phyloP scores from a whole-genome alignment of 495 filamentous ascomycete species.

The Penicillium cataractarum region DNA sequence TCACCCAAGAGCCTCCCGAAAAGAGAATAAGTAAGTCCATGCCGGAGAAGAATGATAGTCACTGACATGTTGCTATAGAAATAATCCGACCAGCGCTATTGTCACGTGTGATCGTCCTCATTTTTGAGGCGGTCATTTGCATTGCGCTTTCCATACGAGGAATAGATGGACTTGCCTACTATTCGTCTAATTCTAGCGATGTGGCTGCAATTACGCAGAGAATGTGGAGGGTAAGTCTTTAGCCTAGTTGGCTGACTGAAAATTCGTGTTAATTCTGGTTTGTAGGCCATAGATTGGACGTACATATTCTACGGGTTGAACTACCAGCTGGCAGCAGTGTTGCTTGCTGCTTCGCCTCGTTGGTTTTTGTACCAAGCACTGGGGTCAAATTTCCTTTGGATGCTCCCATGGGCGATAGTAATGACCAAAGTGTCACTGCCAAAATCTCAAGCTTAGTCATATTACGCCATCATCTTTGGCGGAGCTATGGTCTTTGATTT shows the following conservation, averaged over 20 bases:
- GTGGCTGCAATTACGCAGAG: constrained; percentile 64
- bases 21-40: constrained; percentile 45
- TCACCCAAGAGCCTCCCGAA: constrained; percentile 32
- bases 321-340: constrained; percentile 65
- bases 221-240: constrained; percentile 61
- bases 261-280: background rate
- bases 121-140: constrained; percentile 64
- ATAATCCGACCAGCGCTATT: constrained; percentile 53
- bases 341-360: constrained; percentile 65
- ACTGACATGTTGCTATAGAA: background rate
- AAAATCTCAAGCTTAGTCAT: constrained; percentile 65
- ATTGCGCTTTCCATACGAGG: constrained; percentile 64
- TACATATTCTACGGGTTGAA: constrained; percentile 73
- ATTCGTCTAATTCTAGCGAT: constrained; percentile 53
- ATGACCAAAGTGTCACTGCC: constrained; percentile 53
- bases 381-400: constrained; percentile 65
- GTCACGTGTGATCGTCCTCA: constrained; percentile 54
- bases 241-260: background rate
- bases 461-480: constrained; percentile 69
- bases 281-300: constrained; percentile 67
- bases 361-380: constrained; percentile 73
- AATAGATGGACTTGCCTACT: constrained; percentile 61
- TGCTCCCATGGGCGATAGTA: constrained; percentile 72
- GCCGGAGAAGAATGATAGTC: background rate
- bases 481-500: constrained; percentile 71